Percentiles rank a stretch among this genome's conserved stretches.
phyloP scores from a whole-genome alignment of 495 filamentous ascomycete genomes.

The Neurospora tetraspora region DNA sequence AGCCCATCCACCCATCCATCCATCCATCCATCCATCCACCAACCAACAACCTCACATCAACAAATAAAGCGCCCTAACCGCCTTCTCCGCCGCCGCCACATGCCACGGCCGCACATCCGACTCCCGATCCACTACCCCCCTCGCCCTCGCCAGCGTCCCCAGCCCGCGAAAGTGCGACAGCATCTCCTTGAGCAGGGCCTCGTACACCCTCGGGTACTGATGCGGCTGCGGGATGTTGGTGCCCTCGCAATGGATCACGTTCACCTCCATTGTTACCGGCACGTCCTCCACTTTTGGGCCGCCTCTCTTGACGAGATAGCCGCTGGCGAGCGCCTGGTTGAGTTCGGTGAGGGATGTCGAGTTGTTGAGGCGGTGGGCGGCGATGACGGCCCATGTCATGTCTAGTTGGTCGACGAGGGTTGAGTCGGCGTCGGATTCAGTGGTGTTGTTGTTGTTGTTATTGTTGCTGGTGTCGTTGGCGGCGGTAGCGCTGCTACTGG shows the following conservation, averaged over 20 bases:
- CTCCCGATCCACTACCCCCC: conserved; percentile 54
- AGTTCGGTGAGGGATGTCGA: conserved; percentile 53
- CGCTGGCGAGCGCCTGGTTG: conserved; percentile 55
- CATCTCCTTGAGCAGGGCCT: conserved; percentile 58
- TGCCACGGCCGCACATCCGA: conserved; percentile 72
- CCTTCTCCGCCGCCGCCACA: conserved; percentile 68
- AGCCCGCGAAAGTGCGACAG: conserved; percentile 69
- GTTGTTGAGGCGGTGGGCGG: conserved; percentile 62
- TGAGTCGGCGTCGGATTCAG: conserved; percentile 59
- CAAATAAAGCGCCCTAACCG: conserved; percentile 45
- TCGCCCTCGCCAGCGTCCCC: conserved; percentile 58
- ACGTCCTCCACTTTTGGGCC: conserved; percentile 51
- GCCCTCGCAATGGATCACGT: conserved; percentile 49
- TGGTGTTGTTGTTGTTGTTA: neutral
- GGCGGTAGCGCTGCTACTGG: neutral
- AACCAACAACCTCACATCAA: conserved; percentile 33
- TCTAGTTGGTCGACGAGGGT: conserved; percentile 69
- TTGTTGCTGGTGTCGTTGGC: neutral
- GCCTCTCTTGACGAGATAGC: conserved; percentile 68
- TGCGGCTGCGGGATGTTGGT: conserved; percentile 11
- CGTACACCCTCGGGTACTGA: conserved; percentile 37
- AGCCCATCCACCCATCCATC: neutral
- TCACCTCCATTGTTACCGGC: conserved; percentile 53
- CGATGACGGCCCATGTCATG: conserved; percentile 69
- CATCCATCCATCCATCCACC: neutral